These are phyloP conservation scores for Alternaria gansuensis DNA, from an alignment of 2,329 filamentous ascomycete genomes.

Conservation along the genomic window DNA sequence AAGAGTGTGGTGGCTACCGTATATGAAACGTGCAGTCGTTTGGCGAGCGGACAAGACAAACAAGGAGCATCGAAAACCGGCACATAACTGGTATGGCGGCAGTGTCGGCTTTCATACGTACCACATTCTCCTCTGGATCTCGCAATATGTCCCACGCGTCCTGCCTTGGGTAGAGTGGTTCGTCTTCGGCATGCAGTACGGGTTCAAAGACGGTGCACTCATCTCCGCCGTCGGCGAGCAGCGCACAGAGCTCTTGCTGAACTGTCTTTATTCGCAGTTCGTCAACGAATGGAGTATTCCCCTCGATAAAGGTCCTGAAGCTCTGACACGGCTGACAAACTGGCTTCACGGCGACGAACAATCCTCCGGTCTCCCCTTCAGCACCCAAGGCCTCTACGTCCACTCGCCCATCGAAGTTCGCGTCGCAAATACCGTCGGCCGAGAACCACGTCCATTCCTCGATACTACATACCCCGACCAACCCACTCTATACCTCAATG, in stretches of 20 bases:
- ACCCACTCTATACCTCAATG: constrained; percentile 87
- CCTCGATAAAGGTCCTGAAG: constrained; percentile 84
- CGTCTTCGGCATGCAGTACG: constrained; percentile 97
- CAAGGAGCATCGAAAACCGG: constrained; percentile 67
- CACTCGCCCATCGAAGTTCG: constrained; percentile 95
- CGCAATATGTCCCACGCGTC: constrained; percentile 78
- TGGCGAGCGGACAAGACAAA: constrained; percentile 87
- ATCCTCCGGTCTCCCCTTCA: constrained; percentile 77
- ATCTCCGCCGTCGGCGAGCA: constrained; percentile 82
- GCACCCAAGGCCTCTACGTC: constrained; percentile 79
- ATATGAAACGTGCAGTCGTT: constrained; percentile 84
- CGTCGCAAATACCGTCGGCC: constrained; percentile 72
- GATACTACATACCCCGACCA: constrained; percentile 74
- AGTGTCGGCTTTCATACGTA: constrained; percentile 87
- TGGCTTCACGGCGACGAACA: constrained; percentile 85
- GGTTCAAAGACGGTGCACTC: constrained; percentile 75
- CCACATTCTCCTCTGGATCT: constrained; percentile 85
- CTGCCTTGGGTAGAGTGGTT: constrained; percentile 94
- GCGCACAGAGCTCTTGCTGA: constrained; percentile 85
- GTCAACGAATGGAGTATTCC: constrained; percentile 99
- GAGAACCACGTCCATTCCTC: constrained; percentile 68
- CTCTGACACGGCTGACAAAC: constrained; percentile 79
- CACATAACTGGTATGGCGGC: constrained; percentile 80
- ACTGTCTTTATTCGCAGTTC: constrained; percentile 97
- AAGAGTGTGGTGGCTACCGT: constrained; percentile 97